phyloP scores from a whole-genome alignment of 352 stramenopile species.

The Globisporangium paroecandrum region DNA sequence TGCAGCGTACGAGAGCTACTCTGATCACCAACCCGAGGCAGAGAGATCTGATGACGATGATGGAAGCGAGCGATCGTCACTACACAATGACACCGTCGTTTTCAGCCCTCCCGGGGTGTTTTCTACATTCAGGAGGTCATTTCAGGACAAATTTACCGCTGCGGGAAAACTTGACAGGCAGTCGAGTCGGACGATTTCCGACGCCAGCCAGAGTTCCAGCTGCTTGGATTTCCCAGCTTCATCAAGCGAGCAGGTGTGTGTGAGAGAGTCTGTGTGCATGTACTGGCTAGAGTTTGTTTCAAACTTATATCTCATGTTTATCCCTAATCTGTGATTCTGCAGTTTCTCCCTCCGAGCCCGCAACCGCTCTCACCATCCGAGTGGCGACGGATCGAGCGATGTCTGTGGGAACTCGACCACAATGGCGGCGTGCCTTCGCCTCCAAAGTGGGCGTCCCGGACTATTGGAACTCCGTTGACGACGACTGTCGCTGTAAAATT shows the following conservation, averaged over 20 bases:
- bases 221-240: constrained; percentile 1
- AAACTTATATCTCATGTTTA: not conserved
- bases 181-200: not conserved
- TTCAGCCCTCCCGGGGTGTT: constrained; percentile 12
- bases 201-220: not conserved
- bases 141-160: constrained; percentile 34
- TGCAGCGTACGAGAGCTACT: not conserved
- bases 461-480: not conserved
- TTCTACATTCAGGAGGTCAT: constrained; percentile 36
- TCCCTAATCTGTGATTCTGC: not conserved
- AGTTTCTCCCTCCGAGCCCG: constrained; percentile 1
- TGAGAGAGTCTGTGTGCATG: not conserved
- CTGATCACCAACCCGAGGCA: constrained; percentile 4
- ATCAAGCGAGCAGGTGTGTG: not conserved
- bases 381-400: constrained; percentile 54
- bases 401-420: constrained; percentile 57
- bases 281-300: not conserved
- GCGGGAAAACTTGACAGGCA: constrained; percentile 11
- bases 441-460: not conserved
- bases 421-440: constrained; percentile 11
- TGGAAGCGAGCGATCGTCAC: not conserved
- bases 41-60: constrained; percentile 8
- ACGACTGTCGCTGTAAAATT: not conserved
- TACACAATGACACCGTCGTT: no score
- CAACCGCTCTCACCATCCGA: constrained; percentile 27